Evolutionary conservation across 1,284 basidiomycete species (phyloP), one percentile per base, ranked within the genome.

Genomic region (Porodaedalea pini): DNA sequence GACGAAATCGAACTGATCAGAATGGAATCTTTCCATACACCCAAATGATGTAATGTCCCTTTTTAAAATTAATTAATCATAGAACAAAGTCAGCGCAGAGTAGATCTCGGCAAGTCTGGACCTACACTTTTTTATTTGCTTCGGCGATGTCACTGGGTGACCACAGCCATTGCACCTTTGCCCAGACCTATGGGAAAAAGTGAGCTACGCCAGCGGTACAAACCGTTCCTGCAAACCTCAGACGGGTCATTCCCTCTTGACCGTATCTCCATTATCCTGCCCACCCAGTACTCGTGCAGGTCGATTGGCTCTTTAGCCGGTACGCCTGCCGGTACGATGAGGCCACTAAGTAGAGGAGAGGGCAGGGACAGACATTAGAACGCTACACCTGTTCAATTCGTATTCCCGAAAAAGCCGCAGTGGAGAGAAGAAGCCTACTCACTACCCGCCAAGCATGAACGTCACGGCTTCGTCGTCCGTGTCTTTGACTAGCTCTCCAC

Each of bases 121-220:
- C 45, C 23, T 1, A 55, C 19, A 23, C 2, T 6, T 13, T 21
- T n/a, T 27, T 32, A 7, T 37, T 59, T 34, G 19, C 40, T 2
- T n/a, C 45, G 5, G 53, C 39, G n/a, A 59, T 25, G 3, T 59
- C 53, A n/a, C 13, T 5, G 4, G 47, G 41, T 11, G 59, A 51
- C 40, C 51, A 60, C 8, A 54, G 31, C 59, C 59, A 60, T 53
- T 54, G 55, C 3, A 60, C 54, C 29, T 36, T 41, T 17, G 39
- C 17, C 59, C 59, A 60, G 6, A 60, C 59, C 59, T 60, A 31
- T 19, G 17, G 21, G 44, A 44, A 34, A 6, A 34, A 34, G 7
- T 13, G 7, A 34, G 6, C 13, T 6, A 6, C 32, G 13, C 13
- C 13, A 34, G 6, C 6, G 32, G 7, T 34, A 6, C n/a, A 27